Base-by-base conservation (phyloP, 2,329 filamentous ascomycete species). In the Bipolaris oryzae region DNA sequence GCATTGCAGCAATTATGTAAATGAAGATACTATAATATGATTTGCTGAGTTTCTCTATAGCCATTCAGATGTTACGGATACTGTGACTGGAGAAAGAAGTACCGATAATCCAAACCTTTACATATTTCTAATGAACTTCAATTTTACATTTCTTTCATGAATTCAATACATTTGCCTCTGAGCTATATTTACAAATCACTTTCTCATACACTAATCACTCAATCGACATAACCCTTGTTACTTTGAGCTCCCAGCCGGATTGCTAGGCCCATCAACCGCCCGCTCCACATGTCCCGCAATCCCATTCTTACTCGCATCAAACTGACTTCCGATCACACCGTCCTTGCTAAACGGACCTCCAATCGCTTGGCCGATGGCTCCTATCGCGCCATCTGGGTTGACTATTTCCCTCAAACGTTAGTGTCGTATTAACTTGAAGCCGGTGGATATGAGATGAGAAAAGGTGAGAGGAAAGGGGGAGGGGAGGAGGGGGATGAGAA, bases 211-310 rank as follows among this genome's bases (percentile, higher is more conserved):
- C 23, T 25, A 5, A 25, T 25, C 4, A 25, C 23, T 25, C 23
- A 25, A 7, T 25, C 23, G 7, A 28, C 25, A 28, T 3, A 28
- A 28, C 7, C 9, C 7, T 10, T 9, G 43, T 57, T 62, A 70
- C 62, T 67, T 68, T 3, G 20, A 63, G 46, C 65, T 74, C 35
- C 67, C 70, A 16, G 69, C 68, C 3, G 73, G 73, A 52, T 78
- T 77, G 34, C 72, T 73, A 15, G 76, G 77, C 13, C 77, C 76
- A 67, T 77, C 77, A 45, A 79, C 76, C 21, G 71, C 71, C n/a
- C 69, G 69, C 74, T 86, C 83, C 0, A 86, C 80, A 3, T 79
- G 78, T 1, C 84, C 84, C 2, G 83, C 84, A 25, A 86, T 79
- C 5, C 75, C 77, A 16, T 82, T 82, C 42, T 83, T 80, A 0